A percentile compares a stretch with the other conserved stretches of the same genome.
phyloP scores from a whole-genome alignment of 306 rosid genomes.

The Cucurbita maxima region DNA sequence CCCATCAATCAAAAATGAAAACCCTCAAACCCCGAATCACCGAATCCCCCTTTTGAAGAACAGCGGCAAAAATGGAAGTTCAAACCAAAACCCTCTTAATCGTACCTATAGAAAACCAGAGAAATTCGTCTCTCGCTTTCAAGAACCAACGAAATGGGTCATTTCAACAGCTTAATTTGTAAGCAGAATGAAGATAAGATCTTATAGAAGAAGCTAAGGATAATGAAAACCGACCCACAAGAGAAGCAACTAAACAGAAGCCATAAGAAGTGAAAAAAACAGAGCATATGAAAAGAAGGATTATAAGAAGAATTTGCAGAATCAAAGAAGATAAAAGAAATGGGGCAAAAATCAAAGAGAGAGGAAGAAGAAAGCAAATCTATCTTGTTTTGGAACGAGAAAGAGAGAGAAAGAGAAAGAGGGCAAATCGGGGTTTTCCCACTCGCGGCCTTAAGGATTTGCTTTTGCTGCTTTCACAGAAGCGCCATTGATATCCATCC shows the following conservation, averaged over 20 bases:
- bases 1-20: conserved; percentile 28
- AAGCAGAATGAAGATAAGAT: conserved; percentile 80
- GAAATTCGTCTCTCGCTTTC: conserved; percentile 21
- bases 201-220: conserved; percentile 50
- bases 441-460: neutral
- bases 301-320: neutral
- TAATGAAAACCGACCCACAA: neutral
- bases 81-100: neutral
- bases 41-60: neutral
- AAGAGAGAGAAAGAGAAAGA: neutral
- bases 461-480: neutral
- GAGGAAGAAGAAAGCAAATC: neutral
- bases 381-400: neutral
- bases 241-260: neutral
- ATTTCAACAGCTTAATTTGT: conserved; percentile 29
- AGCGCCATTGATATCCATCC: neutral
- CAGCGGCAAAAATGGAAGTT: neutral
- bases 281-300: neutral
- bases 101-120: conserved; percentile 14
- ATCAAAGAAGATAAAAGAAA: neutral
- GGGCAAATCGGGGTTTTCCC: neutral
- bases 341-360: neutral
- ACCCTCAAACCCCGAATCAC: neutral
- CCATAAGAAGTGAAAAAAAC: neutral
- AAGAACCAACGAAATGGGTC: conserved; percentile 6